These are phyloP conservation scores for Xylaria sp. DNA, from an alignment of 2,329 filamentous ascomycete genomes.

Conservation along the genomic window DNA sequence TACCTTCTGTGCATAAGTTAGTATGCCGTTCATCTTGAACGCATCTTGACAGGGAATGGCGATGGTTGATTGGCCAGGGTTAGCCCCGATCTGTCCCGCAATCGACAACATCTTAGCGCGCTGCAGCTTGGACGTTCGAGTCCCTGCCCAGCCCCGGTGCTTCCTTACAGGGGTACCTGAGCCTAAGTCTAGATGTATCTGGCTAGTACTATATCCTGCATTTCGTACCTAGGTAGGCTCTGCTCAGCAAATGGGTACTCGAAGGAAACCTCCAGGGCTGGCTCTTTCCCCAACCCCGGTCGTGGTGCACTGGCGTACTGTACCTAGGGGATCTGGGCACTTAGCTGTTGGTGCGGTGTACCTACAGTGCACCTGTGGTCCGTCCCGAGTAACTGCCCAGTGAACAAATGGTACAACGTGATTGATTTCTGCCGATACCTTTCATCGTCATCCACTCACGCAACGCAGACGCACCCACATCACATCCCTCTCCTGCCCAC, in stretches of 20 bases:
- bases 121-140: conserved; percentile 28
- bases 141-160: conserved; percentile 12
- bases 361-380: neutral
- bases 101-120: conserved; percentile 29
- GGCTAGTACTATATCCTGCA: neutral
- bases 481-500: conserved; percentile 29
- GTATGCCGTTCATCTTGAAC: neutral
- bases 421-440: conserved; percentile 37
- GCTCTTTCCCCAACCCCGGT: neutral
- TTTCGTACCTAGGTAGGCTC: neutral
- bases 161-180: neutral
- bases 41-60: conserved; percentile 2
- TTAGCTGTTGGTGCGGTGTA: neutral
- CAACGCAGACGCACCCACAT: neutral
- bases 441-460: conserved; percentile 36
- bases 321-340: neutral
- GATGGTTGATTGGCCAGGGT: conserved; percentile 23
- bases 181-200: neutral
- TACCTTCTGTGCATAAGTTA: neutral
- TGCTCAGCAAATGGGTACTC: neutral
- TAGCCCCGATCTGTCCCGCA: conserved; percentile 33
- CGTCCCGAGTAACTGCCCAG: neutral
- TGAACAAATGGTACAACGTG: conserved; percentile 18
- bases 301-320: too few species aligned
- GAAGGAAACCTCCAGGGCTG: neutral